These are phyloP conservation scores for Jimgerdemannia lactiflua DNA, from an alignment of 192 early-diverging fungal species.

Conservation along the genomic window DNA sequence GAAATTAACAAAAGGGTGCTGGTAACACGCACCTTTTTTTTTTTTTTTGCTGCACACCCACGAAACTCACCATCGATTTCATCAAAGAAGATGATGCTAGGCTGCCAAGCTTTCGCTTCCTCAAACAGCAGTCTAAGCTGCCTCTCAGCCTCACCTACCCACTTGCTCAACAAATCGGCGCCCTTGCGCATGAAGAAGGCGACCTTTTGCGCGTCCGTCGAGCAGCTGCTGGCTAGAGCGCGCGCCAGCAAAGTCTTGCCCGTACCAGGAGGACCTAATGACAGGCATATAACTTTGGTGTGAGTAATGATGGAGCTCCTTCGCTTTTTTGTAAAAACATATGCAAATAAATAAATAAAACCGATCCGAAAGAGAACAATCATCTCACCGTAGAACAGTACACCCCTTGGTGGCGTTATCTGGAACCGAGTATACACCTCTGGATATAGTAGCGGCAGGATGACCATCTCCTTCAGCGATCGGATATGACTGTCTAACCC, in stretches of 20 bases:
- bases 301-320: too few species aligned
- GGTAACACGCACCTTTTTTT: too few species aligned
- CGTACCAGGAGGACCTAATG: too few species aligned
- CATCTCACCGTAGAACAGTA: constrained; percentile 70
- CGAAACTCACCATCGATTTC: constrained; percentile 67
- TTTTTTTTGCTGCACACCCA: too few species aligned
- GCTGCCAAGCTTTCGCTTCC: constrained; percentile 65
- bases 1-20: too few species aligned
- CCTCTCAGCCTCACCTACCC: constrained; percentile 73
- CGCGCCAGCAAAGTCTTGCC: constrained; percentile 74
- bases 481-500: constrained; percentile 53
- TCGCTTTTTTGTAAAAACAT: too few species aligned
- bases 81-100: constrained; percentile 78
- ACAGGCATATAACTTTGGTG: too few species aligned
- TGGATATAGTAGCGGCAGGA: constrained; percentile 71
- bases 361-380: too few species aligned
- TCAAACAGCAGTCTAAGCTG: constrained; percentile 67
- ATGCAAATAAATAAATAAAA: too few species aligned
- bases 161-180: constrained; percentile 68
- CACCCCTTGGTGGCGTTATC: constrained; percentile 60
- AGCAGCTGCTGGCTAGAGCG: constrained; percentile 39
- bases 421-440: constrained; percentile 55
- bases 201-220: constrained; percentile 42
- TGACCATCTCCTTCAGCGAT: constrained; percentile 75
- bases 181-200: constrained; percentile 75